phyloP scores from a whole-genome alignment of 164 flowering plant species.

The Vitis cinerea region DNA sequence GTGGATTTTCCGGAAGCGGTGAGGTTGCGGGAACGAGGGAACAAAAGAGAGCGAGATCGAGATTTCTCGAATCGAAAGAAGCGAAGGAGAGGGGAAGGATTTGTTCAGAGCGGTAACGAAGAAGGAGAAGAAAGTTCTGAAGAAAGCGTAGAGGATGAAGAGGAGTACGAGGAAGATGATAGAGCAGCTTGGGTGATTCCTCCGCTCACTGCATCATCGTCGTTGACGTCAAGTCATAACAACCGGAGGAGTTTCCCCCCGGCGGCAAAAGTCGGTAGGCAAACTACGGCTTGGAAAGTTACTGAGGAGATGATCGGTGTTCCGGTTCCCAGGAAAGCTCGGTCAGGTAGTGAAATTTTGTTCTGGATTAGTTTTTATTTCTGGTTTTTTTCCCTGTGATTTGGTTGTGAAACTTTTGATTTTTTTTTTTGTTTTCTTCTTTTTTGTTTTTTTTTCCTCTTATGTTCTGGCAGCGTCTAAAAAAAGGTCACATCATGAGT shows the following conservation, averaged over 20 bases:
- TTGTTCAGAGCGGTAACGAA: background rate
- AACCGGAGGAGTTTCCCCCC: constrained; percentile 9
- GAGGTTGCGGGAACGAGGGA: constrained; percentile 16
- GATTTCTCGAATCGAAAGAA: constrained; percentile 19
- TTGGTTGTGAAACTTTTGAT: background rate
- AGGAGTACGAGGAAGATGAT: constrained; percentile 20
- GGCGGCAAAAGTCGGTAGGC: constrained; percentile 4
- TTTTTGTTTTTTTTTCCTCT: background rate
- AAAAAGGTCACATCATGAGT: constrained; percentile 27
- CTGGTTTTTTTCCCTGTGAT: background rate
- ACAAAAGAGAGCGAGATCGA: constrained; percentile 22
- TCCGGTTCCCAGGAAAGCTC: constrained; percentile 41
- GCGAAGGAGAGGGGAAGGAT: constrained; percentile 18
- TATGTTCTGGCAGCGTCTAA: constrained; percentile 21
- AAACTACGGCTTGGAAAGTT: constrained; percentile 10
- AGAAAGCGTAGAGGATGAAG: constrained; percentile 18
- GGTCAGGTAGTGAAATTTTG: constrained; percentile 27
- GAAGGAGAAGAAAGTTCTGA: constrained; percentile 21
- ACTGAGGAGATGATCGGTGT: constrained; percentile 31
- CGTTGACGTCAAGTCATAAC: constrained; percentile 1
- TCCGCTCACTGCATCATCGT: background rate
- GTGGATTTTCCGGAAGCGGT: constrained; percentile 20
- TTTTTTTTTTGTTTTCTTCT: background rate
- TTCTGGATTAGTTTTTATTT: background rate
- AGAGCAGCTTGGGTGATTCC: background rate